A percentile compares a stretch with the other conserved stretches of the same genome.
Conservation (phyloP, 768 basidiomycete species). For the Dictyophora rubrovolvata region DNA sequence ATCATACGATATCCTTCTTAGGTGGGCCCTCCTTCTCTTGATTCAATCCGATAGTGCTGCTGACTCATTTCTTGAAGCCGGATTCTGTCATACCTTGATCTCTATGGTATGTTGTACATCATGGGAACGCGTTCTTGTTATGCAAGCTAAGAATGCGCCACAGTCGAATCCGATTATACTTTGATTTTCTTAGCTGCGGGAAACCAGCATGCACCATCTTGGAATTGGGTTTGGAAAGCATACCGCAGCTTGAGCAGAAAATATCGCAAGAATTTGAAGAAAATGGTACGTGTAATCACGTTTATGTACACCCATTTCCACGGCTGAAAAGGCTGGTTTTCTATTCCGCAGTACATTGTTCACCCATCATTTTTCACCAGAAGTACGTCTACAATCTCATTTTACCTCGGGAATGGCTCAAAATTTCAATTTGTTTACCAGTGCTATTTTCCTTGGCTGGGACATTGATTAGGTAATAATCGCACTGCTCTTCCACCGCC, state of each 20-base stretch:
- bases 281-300: constrained; percentile 40
- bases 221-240: constrained; percentile 91
- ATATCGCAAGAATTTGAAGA: constrained; percentile 83
- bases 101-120: constrained; percentile 48
- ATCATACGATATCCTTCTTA: constrained; percentile 66
- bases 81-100: constrained; percentile 68
- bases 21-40: constrained; percentile 33
- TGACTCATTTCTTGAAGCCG: constrained; percentile 33
- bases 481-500: neutral
- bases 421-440: constrained; percentile 27
- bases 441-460: constrained; percentile 86
- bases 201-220: constrained; percentile 58
- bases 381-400: constrained; percentile 35
- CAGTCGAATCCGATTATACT: constrained; percentile 84
- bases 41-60: neutral
- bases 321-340: neutral
- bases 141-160: neutral
- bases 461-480: constrained; percentile 70
- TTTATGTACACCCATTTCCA: constrained; percentile 9
- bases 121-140: constrained; percentile 6
- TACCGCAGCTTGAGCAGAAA: constrained; percentile 72
- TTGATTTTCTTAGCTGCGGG: constrained; percentile 83
- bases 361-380: constrained; percentile 85
- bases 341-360: constrained; percentile 55
- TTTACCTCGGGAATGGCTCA: neutral